These are phyloP conservation scores for Diaporthe sp. DNA, from an alignment of 2,329 filamentous ascomycete genomes.

Conservation along the genomic window DNA sequence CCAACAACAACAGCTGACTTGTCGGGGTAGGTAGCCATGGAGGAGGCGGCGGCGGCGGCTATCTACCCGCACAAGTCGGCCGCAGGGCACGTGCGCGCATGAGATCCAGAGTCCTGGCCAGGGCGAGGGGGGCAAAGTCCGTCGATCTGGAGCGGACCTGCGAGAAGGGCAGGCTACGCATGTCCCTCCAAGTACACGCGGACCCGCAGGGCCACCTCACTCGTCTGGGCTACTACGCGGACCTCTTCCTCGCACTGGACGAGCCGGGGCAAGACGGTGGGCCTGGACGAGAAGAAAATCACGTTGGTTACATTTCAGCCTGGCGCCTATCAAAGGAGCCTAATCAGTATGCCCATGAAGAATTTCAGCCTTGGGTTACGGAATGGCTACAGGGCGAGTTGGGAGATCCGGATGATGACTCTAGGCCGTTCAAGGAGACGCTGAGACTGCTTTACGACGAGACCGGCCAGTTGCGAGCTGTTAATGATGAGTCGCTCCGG, in stretches of 20 bases:
- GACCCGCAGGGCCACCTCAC: slow-evolving; percentile 10
- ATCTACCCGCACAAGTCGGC: neutral
- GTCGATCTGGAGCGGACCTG: neutral
- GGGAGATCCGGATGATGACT: neutral
- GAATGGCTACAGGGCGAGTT: slow-evolving; percentile 8
- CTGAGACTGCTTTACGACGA: slow-evolving; percentile 2
- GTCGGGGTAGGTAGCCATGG: neutral
- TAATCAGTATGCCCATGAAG: neutral
- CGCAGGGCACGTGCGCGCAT: neutral
- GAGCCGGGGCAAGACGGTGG: too few relatives aligned
- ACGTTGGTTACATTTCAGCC: slow-evolving; percentile 14
- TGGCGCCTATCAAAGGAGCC: slow-evolving; percentile 25
- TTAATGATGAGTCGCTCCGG: neutral
- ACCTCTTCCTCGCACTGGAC: neutral
- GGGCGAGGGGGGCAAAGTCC: neutral
- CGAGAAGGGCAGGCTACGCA: neutral
- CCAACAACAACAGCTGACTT: neutral
- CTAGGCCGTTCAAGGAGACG: slow-evolving; percentile 20
- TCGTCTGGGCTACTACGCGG: slow-evolving; percentile 29
- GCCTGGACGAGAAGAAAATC: neutral
- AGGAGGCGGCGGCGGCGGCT: neutral
- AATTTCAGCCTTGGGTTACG: slow-evolving; percentile 1
- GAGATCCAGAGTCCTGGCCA: neutral
- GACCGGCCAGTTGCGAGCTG: neutral
- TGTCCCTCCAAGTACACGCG: slow-evolving; percentile 9